These are phyloP conservation scores for Glycyrrhiza uralensis DNA, from an alignment of 306 rosid species.

Conservation along the genomic window DNA sequence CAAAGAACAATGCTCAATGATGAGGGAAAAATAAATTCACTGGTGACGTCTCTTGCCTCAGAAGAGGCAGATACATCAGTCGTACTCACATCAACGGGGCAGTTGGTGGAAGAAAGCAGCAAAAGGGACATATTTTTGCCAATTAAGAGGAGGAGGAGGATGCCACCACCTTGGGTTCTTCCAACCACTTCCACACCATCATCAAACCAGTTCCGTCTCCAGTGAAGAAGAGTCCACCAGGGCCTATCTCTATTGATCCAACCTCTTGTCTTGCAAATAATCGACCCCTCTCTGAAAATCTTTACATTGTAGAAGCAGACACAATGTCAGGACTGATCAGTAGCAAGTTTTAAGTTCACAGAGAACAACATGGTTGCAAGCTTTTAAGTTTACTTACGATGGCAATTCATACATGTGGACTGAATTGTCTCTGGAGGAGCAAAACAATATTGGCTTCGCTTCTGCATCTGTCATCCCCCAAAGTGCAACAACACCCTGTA, in stretches of 20 bases:
- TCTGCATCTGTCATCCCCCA: constrained; percentile 33
- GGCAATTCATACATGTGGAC: constrained; percentile 48
- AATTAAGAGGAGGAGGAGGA: too few species aligned
- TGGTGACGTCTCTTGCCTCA: too few species aligned
- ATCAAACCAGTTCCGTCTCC: constrained; percentile 42
- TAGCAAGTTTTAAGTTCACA: not conserved
- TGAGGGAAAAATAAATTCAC: too few species aligned
- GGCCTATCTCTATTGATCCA: constrained; percentile 19
- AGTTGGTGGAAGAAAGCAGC: not conserved
- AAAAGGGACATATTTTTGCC: not conserved
- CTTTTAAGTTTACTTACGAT: constrained; percentile 36
- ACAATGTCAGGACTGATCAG: not conserved
- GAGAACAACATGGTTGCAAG: not conserved
- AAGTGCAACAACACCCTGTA: constrained; percentile 38
- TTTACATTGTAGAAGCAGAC: not conserved
- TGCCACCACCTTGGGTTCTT: not conserved
- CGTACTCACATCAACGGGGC: too few species aligned
- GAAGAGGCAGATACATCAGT: too few species aligned
- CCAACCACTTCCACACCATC: constrained; percentile 39
- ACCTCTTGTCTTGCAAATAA: constrained; percentile 31
- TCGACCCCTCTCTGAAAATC: constrained; percentile 43
- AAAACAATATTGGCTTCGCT: constrained; percentile 29
- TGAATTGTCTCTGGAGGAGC: constrained; percentile 37
- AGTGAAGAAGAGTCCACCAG: constrained; percentile 41
- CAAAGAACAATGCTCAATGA: too few species aligned